These are phyloP conservation scores for Durotheca rogersii DNA, from an alignment of 495 filamentous ascomycete species.

Conservation along the genomic window DNA sequence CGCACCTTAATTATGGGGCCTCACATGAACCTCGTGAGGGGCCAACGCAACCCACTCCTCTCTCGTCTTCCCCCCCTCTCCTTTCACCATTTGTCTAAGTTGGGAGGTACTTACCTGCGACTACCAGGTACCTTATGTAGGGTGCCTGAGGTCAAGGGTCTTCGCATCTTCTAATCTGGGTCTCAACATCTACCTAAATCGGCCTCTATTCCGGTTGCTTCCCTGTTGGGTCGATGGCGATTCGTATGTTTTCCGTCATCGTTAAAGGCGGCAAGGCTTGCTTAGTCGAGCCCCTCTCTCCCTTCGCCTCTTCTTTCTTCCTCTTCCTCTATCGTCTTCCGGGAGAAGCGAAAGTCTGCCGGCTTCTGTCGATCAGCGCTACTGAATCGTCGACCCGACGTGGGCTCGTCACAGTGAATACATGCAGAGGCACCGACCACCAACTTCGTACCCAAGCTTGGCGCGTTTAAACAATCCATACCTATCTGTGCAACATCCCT, in stretches of 20 bases:
- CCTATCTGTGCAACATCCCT: no score
- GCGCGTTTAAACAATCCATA: no score
- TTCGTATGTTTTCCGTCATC: slow-evolving; percentile 9
- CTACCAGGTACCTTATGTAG: no score
- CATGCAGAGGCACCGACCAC: not conserved
- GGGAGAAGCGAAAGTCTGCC: not conserved
- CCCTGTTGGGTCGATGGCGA: slow-evolving; percentile 1
- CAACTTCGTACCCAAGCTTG: no score
- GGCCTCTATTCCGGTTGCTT: slow-evolving; percentile 4
- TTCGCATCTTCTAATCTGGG: slow-evolving; percentile 23
- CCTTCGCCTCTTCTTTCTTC: not conserved
- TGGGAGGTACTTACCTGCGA: no score
- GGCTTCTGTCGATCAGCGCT: not conserved
- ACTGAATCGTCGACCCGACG: not conserved
- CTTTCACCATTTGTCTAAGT: not conserved
- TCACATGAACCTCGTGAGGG: slow-evolving; percentile 31
- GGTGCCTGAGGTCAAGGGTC: slow-evolving; percentile 8
- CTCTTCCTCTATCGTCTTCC: slow-evolving; percentile 2
- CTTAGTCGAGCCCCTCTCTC: slow-evolving; percentile 13
- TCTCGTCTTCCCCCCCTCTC: not conserved
- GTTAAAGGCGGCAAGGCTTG: slow-evolving; percentile 12
- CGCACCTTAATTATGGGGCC: slow-evolving; percentile 19
- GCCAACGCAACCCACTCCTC: slow-evolving; percentile 23
- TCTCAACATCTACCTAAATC: slow-evolving; percentile 4
- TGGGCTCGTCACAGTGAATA: not conserved